Evolutionary conservation across 1,284 basidiomycete genomes (phyloP).

Genomic region (Xanthoconium separans): DNA sequence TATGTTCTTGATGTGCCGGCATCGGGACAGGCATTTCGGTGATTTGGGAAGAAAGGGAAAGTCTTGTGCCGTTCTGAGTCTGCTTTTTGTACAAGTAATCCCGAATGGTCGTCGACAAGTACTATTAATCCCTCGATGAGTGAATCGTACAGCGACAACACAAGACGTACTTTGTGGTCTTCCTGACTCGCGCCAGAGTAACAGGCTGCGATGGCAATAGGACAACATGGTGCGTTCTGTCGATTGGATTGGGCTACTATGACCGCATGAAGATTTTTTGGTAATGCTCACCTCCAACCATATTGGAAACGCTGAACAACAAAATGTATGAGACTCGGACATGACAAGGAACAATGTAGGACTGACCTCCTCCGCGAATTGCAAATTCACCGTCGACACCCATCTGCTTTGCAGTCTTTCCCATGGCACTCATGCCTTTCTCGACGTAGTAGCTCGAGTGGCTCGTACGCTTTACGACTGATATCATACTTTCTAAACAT

Average conservation of each 20-base stretch:
- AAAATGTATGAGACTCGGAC: conserved; percentile 7
- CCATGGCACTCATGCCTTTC: conserved; percentile 77
- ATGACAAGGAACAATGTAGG: not conserved
- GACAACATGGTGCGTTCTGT: conserved; percentile 78
- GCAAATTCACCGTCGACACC: conserved; percentile 62
- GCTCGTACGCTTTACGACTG: conserved; percentile 74
- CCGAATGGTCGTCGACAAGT: conserved; percentile 62
- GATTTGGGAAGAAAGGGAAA: conserved; percentile 28
- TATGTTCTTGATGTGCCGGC: conserved; percentile 31
- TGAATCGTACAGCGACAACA: not conserved
- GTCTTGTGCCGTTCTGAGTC: conserved; percentile 32
- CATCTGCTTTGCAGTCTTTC: conserved; percentile 69
- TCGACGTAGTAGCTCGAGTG: conserved; percentile 82
- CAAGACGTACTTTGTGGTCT: conserved; percentile 64
- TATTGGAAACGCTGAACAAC: conserved; percentile 67
- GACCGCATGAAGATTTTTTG: not conserved
- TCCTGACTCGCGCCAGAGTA: conserved; percentile 81
- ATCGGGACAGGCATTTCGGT: conserved; percentile 35
- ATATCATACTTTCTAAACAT: conserved; percentile 74
- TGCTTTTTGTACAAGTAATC: conserved; percentile 68
- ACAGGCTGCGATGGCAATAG: conserved; percentile 74
- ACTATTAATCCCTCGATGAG: conserved; percentile 37
- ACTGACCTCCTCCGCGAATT: conserved; percentile 73
- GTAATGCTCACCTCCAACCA: conserved; percentile 65
- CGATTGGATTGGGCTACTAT: conserved; percentile 4